A percentile compares a stretch with the other conserved stretches of the same genome.
Conservation (phyloP, 2,329 filamentous ascomycete species). For the Gliomastix tumulicola region DNA sequence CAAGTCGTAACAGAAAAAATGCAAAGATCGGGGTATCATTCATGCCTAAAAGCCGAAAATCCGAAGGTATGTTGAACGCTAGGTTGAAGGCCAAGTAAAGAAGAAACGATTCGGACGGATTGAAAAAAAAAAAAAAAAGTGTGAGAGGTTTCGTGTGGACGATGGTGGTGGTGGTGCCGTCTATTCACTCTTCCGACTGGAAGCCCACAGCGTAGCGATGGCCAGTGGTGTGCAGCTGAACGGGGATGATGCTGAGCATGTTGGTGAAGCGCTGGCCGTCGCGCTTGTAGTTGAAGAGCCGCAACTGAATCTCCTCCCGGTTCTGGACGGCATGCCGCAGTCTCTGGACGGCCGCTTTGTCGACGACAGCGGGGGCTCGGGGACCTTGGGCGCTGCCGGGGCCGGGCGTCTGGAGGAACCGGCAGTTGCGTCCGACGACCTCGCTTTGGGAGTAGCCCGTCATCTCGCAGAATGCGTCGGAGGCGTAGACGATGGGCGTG, state of each 20-base stretch:
- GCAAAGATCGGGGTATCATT: too few species aligned
- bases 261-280: slow-evolving; percentile 77
- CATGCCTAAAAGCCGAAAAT: too few species aligned
- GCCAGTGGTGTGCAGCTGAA: slow-evolving; percentile 57
- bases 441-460: slow-evolving; percentile 73
- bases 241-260: slow-evolving; percentile 76
- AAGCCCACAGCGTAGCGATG: slow-evolving; percentile 76
- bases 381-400: slow-evolving; percentile 39
- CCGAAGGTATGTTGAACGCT: too few species aligned
- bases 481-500: slow-evolving; percentile 76
- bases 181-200: slow-evolving; percentile 64
- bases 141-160: too few species aligned
- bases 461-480: slow-evolving; percentile 69
- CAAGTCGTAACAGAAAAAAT: too few species aligned
- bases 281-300: slow-evolving; percentile 74
- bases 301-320: slow-evolving; percentile 37
- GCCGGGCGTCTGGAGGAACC: slow-evolving; percentile 74
- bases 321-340: slow-evolving; percentile 38
- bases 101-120: too few species aligned
- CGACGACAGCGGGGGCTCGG: slow-evolving; percentile 29
- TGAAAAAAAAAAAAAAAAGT: too few species aligned
- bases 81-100: too few species aligned
- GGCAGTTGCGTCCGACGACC: slow-evolving; percentile 73
- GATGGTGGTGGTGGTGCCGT: too few species aligned
- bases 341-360: slow-evolving; percentile 49